Evolutionary conservation across 139 green algal genomes (phyloP).

Genomic region (Picochlorum costavermella): DNA sequence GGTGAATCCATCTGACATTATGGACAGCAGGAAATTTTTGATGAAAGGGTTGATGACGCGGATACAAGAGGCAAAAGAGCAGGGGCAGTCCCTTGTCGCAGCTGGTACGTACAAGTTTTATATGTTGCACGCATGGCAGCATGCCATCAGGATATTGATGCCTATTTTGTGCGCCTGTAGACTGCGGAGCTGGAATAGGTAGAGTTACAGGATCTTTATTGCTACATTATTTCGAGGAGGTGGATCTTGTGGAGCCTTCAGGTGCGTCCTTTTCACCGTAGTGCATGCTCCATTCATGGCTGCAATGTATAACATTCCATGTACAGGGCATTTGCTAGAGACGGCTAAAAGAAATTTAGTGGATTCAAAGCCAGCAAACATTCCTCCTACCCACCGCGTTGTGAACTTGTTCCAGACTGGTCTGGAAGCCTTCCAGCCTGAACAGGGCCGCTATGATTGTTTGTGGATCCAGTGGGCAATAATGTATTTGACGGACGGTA

Average conservation of each 20-base stretch:
- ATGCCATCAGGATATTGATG: neutral
- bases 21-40: conserved; percentile 63
- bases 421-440: conserved; percentile 51
- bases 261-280: neutral
- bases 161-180: conserved; percentile 17
- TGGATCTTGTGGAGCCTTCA: conserved; percentile 83
- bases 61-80: conserved; percentile 40
- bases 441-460: conserved; percentile 54
- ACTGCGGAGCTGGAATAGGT: conserved; percentile 91
- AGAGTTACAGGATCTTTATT: conserved; percentile 80
- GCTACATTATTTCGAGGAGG: conserved; percentile 72
- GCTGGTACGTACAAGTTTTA: conserved; percentile 21
- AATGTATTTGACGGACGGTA: conserved; percentile 86
- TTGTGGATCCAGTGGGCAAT: conserved; percentile 81
- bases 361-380: neutral
- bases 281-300: too few relatives aligned
- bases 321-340: conserved; percentile 39
- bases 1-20: conserved; percentile 66
- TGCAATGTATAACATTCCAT: neutral
- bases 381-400: conserved; percentile 22
- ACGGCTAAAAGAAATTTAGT: conserved; percentile 25
- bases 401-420: conserved; percentile 35
- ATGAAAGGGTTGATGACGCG: conserved; percentile 36
- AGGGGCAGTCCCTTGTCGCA: conserved; percentile 30
- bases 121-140: neutral